These are phyloP conservation scores for Cadophora luteo-olivacea DNA, from an alignment of 2,329 filamentous ascomycete species.

Conservation along the genomic window DNA sequence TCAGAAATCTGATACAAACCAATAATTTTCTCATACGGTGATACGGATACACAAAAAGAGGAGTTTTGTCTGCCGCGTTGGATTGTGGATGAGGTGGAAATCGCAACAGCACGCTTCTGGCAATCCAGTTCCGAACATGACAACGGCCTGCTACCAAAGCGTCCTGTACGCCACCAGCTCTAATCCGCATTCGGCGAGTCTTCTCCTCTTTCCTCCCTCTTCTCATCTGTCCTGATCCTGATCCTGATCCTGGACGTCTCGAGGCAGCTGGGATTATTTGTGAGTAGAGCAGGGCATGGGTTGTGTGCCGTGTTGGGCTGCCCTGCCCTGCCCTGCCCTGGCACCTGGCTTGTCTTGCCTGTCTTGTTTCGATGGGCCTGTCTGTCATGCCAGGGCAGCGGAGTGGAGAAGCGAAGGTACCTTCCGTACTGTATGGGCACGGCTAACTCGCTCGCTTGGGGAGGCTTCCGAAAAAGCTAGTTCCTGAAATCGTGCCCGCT, in stretches of 20 bases:
- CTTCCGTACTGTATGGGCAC: too few species aligned
- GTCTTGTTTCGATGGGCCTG: not conserved
- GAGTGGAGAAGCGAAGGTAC: not conserved
- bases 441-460: slow-evolving; percentile 13
- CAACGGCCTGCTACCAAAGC: slow-evolving; percentile 6
- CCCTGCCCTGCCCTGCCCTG: not conserved
- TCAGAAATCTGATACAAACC: slow-evolving; percentile 4
- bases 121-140: not conserved
- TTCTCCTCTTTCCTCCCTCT: not conserved
- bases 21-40: not conserved
- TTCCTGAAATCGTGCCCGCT: not conserved
- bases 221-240: slow-evolving; percentile 2
- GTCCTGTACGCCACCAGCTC: slow-evolving; percentile 4
- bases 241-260: slow-evolving; percentile 26
- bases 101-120: slow-evolving; percentile 1
- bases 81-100: not conserved
- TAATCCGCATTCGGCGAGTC: slow-evolving; percentile 8
- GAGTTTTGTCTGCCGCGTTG: not conserved
- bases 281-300: slow-evolving; percentile 4
- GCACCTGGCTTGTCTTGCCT: not conserved
- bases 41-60: not conserved
- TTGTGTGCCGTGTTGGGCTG: slow-evolving; percentile 8
- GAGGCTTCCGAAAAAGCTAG: slow-evolving; percentile 13
- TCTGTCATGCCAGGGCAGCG: slow-evolving; percentile 6
- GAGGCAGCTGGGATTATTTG: slow-evolving; percentile 26